These are phyloP conservation scores for Thielaviopsis musarum DNA, from an alignment of 2,329 filamentous ascomycete genomes.

Conservation along the genomic window DNA sequence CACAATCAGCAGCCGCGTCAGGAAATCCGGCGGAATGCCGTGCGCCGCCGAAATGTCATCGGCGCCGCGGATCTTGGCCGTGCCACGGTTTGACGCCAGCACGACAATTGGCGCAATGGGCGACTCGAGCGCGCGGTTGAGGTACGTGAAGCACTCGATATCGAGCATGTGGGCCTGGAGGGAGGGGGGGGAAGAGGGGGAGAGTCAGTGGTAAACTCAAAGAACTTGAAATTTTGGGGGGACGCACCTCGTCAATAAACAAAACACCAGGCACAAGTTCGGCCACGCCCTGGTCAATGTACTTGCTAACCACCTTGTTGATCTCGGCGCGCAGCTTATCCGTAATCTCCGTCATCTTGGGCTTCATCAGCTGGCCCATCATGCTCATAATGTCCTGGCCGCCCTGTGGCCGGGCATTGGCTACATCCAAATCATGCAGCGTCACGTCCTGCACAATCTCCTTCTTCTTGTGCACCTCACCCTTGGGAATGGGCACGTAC, in stretches of 20 bases:
- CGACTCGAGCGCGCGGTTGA: conserved; percentile 94
- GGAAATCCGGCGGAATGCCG: conserved; percentile 83
- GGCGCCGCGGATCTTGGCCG: conserved; percentile 81
- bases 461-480: conserved; percentile 99
- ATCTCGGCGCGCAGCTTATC: conserved; percentile 92
- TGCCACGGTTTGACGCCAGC: conserved; percentile 88
- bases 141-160: conserved; percentile 96
- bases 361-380: conserved; percentile 99
- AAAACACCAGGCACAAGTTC: conserved; percentile 95
- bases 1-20: conserved; percentile 86
- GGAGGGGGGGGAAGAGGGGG: too few species aligned
- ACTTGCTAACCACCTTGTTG: conserved; percentile 98
- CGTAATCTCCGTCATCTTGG: conserved; percentile 98
- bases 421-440: conserved; percentile 88
- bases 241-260: conserved; percentile 85
- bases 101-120: conserved; percentile 93
- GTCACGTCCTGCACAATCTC: conserved; percentile 98
- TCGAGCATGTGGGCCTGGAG: conserved; percentile 92
- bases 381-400: conserved; percentile 99
- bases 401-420: conserved; percentile 86
- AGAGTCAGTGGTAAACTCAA: too few species aligned
- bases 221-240: too few species aligned
- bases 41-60: conserved; percentile 71
- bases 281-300: conserved; percentile 95
- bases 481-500: conserved; percentile 96